Conservation (phyloP, 2,329 filamentous ascomycete genomes). For the Anthostomella pinea region DNA sequence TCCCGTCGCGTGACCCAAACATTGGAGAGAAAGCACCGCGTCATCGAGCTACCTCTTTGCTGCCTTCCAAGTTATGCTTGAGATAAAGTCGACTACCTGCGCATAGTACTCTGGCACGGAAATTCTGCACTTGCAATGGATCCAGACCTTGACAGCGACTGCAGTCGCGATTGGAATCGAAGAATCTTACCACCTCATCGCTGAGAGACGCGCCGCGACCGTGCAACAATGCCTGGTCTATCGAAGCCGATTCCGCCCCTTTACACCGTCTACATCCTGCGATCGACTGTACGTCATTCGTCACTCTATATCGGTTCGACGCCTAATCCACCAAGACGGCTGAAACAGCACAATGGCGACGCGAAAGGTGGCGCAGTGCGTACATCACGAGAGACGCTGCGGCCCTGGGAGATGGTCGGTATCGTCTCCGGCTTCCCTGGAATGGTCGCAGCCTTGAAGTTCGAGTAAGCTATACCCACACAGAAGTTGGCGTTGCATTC, state of each 20-base stretch:
- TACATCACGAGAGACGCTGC: slow-evolving; percentile 64
- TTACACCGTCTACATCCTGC: slow-evolving; percentile 90
- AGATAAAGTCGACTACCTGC: too few relatives aligned
- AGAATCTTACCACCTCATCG: not conserved
- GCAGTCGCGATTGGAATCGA: not conserved
- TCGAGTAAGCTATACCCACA: slow-evolving; percentile 68
- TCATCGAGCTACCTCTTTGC: too few relatives aligned
- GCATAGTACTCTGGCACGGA: too few relatives aligned
- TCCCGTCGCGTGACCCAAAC: too few relatives aligned
- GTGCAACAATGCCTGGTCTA: slow-evolving; percentile 38
- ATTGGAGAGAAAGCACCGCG: too few relatives aligned
- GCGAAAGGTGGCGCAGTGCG: slow-evolving; percentile 75
- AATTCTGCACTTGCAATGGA: slow-evolving; percentile 5
- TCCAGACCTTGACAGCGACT: too few relatives aligned
- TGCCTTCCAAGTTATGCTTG: too few relatives aligned
- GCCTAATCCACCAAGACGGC: slow-evolving; percentile 77
- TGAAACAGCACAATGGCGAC: slow-evolving; percentile 89
- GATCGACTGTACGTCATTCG: slow-evolving; percentile 71
- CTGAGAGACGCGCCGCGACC: slow-evolving; percentile 1
- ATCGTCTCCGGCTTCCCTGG: slow-evolving; percentile 88
- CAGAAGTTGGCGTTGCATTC: too few relatives aligned
- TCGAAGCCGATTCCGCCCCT: slow-evolving; percentile 73
- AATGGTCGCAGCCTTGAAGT: slow-evolving; percentile 83
- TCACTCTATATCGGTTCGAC: slow-evolving; percentile 89
- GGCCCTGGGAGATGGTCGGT: slow-evolving; percentile 89